phyloP scores from a whole-genome alignment of 108 stramenopile species.

The Pseudonitzschia pungens region DNA sequence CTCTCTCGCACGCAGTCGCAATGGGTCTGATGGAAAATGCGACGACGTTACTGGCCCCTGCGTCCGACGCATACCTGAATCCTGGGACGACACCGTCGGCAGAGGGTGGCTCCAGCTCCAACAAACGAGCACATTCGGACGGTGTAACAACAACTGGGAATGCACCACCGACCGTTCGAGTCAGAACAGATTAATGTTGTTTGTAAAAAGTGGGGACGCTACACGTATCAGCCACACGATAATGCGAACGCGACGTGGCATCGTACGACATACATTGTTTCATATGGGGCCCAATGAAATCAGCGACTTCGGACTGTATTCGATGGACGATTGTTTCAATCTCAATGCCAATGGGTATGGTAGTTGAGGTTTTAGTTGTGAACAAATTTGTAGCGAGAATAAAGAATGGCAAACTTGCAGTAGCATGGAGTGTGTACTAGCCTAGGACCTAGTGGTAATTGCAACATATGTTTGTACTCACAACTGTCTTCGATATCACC shows the following conservation, averaged over 20 bases:
- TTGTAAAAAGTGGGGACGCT: neutral
- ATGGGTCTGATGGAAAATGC: conserved; percentile 25
- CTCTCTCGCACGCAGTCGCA: conserved; percentile 58
- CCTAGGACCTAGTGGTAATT: too few species aligned
- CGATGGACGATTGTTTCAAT: too few species aligned
- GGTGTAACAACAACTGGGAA: neutral
- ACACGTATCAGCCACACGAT: neutral
- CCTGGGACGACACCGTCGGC: neutral
- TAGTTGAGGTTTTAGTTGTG: too few species aligned
- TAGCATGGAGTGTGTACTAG: too few species aligned
- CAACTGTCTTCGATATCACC: too few species aligned
- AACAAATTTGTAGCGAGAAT: too few species aligned
- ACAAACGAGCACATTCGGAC: neutral
- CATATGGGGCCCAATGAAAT: neutral
- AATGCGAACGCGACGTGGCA: neutral
- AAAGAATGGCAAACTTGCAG: too few species aligned
- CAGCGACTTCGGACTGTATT: too few species aligned
- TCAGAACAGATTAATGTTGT: neutral
- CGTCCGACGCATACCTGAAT: too few species aligned
- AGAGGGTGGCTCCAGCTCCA: neutral
- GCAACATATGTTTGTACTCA: too few species aligned
- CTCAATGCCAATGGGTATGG: too few species aligned
- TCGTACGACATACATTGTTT: neutral
- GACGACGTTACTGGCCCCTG: too few species aligned
- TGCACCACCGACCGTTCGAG: neutral